Evolutionary conservation across 768 basidiomycete genomes (phyloP).

Genomic region (Boletus pseudopeckii): DNA sequence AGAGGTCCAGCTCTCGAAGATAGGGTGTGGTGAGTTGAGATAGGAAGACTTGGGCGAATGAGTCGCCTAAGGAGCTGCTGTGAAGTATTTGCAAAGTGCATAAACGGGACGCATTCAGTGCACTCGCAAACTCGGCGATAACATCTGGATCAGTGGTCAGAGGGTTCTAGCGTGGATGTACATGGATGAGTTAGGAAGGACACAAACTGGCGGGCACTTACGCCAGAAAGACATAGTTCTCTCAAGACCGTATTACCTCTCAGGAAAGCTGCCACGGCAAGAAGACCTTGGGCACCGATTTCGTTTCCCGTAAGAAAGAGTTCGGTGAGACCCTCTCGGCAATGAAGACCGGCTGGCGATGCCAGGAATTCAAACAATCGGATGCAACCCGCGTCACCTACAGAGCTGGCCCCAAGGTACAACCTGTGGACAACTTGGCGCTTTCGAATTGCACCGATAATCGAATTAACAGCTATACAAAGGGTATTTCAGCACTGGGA

Average conservation of each 20-base stretch:
- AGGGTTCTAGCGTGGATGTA: slow-evolving; percentile 34
- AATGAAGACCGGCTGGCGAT: slow-evolving; percentile 44
- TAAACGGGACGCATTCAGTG: slow-evolving; percentile 54
- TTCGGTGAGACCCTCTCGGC: slow-evolving; percentile 42
- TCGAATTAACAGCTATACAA: slow-evolving; percentile 45
- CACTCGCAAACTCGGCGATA: slow-evolving; percentile 39
- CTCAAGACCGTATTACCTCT: slow-evolving; percentile 43
- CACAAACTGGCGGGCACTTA: slow-evolving; percentile 31
- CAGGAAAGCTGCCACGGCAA: slow-evolving; percentile 52
- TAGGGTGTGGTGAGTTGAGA: slow-evolving; percentile 44
- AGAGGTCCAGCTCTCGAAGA: slow-evolving; percentile 55
- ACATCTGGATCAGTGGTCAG: slow-evolving; percentile 38
- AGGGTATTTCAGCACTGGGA: not conserved
- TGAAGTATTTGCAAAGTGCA: slow-evolving; percentile 49
- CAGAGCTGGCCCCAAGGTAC: slow-evolving; percentile 51
- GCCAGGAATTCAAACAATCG: slow-evolving; percentile 52
- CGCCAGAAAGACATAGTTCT: slow-evolving; percentile 56
- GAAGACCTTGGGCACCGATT: slow-evolving; percentile 53
- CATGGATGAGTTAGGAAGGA: slow-evolving; percentile 11
- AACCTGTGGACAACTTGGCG: slow-evolving; percentile 51
- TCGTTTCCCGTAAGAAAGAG: slow-evolving; percentile 56
- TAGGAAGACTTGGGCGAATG: slow-evolving; percentile 49
- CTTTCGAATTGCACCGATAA: slow-evolving; percentile 45
- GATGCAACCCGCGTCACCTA: slow-evolving; percentile 56
- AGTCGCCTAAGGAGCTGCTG: slow-evolving; percentile 48